Percentiles rank a stretch among this genome's conserved stretches.
Evolutionary conservation across 2,329 filamentous ascomycete species (phyloP).

Genomic region (Paraphaeosphaeria sporulosa): DNA sequence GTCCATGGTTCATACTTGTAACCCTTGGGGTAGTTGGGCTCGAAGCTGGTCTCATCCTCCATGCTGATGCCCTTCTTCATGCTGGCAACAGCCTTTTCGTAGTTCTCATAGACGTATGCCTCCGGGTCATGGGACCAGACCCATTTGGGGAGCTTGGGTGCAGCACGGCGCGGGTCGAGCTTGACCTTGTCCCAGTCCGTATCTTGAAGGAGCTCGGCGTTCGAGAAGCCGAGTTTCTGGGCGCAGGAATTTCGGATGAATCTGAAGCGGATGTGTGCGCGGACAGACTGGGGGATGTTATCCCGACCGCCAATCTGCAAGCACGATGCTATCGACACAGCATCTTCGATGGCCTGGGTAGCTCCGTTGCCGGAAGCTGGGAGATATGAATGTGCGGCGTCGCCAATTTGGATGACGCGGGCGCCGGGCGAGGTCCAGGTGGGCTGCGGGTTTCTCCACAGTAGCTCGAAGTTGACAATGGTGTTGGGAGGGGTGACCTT

Average conservation of each 20-base stretch:
- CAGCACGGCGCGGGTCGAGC: conserved; percentile 53
- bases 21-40: conserved; percentile 55
- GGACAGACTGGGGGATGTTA: conserved; percentile 49
- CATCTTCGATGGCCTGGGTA: conserved; percentile 58
- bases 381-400: conserved; percentile 55
- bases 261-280: conserved; percentile 53
- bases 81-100: conserved; percentile 50
- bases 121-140: conserved; percentile 57
- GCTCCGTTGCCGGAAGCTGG: conserved; percentile 56
- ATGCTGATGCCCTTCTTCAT: conserved; percentile 53
- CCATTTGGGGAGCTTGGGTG: conserved; percentile 57
- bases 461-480: conserved; percentile 59
- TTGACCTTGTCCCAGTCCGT: conserved; percentile 59
- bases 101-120: conserved; percentile 55
- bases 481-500: conserved; percentile 54
- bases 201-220: conserved; percentile 57
- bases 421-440: conserved; percentile 54
- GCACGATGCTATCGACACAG: conserved; percentile 55
- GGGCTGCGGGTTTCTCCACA: conserved; percentile 57
- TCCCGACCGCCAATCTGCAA: conserved; percentile 54
- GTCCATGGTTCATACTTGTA: conserved; percentile 53
- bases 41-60: conserved; percentile 51
- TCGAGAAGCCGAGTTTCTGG: conserved; percentile 58
- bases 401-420: conserved; percentile 56
- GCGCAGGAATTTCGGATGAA: conserved; percentile 59